A percentile compares a stretch with the other conserved stretches of the same genome.
Evolutionary conservation across 768 basidiomycete genomes (phyloP).

Genomic region (Boletus huronensis): DNA sequence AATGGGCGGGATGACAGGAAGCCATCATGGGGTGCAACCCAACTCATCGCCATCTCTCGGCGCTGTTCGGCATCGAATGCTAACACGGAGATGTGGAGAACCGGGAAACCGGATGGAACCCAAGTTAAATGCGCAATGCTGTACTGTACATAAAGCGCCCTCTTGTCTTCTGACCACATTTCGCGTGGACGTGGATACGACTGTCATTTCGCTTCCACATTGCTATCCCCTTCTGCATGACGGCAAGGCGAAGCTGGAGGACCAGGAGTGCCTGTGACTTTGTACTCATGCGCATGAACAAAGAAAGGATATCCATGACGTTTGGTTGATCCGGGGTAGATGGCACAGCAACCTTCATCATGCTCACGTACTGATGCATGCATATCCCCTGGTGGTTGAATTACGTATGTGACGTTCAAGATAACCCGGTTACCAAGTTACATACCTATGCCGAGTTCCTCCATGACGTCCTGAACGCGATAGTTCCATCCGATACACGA

Average conservation of each 20-base stretch:
- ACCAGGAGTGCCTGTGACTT: too few species aligned
- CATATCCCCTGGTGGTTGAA: not conserved
- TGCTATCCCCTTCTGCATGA: not conserved
- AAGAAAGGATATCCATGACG: not conserved
- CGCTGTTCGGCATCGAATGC: not conserved
- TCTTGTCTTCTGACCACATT: not conserved
- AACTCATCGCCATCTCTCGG: not conserved
- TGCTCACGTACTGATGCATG: too few species aligned
- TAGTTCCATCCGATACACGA: not conserved
- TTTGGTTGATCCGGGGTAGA: not conserved
- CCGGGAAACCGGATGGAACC: not conserved
- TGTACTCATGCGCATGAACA: too few species aligned
- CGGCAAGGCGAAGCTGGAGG: not conserved
- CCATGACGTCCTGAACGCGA: not conserved
- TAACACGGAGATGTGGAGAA: not conserved
- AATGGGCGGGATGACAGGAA: not conserved
- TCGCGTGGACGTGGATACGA: not conserved
- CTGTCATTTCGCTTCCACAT: not conserved
- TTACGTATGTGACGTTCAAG: not conserved
- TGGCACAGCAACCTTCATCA: not conserved
- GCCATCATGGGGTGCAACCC: not conserved
- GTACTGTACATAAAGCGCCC: not conserved
- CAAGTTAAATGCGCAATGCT: not conserved
- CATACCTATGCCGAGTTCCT: not conserved
- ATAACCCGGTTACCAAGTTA: not conserved